phyloP scores from a whole-genome alignment of 208 protist species.

The Trypanosomatidae sp. region DNA sequence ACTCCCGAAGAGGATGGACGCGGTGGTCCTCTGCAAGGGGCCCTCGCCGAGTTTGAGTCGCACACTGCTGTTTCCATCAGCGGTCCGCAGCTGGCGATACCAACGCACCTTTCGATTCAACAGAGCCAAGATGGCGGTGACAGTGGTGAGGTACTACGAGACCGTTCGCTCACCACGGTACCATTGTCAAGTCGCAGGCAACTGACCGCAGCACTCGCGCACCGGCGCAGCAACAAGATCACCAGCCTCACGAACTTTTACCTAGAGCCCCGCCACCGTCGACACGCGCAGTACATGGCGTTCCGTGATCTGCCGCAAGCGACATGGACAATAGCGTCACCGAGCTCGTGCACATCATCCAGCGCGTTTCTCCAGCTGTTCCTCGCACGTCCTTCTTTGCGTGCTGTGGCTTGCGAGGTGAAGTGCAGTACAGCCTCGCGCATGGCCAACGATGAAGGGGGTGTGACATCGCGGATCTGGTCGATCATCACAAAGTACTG shows the following conservation, averaged over 20 bases:
- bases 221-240: neutral
- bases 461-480: neutral
- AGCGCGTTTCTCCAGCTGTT: constrained; percentile 3
- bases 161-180: neutral
- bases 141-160: neutral
- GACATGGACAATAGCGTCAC: neutral
- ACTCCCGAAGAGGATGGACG: neutral
- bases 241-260: neutral
- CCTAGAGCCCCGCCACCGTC: constrained; percentile 1
- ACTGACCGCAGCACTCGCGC: neutral
- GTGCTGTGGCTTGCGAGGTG: neutral
- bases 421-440: neutral
- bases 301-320: neutral
- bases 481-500: neutral
- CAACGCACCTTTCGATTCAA: neutral
- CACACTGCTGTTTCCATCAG: neutral
- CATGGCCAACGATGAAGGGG: neutral
- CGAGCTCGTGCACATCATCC: neutral
- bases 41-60: neutral
- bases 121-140: neutral
- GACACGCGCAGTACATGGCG: constrained; percentile 1
- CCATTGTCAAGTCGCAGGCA: neutral
- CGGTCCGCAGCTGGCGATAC: neutral
- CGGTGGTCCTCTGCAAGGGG: neutral
- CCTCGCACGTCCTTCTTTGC: too few species aligned